Evolutionary conservation across 176 grass and related monocot species (phyloP).

Genomic region (Zizania latifolia): DNA sequence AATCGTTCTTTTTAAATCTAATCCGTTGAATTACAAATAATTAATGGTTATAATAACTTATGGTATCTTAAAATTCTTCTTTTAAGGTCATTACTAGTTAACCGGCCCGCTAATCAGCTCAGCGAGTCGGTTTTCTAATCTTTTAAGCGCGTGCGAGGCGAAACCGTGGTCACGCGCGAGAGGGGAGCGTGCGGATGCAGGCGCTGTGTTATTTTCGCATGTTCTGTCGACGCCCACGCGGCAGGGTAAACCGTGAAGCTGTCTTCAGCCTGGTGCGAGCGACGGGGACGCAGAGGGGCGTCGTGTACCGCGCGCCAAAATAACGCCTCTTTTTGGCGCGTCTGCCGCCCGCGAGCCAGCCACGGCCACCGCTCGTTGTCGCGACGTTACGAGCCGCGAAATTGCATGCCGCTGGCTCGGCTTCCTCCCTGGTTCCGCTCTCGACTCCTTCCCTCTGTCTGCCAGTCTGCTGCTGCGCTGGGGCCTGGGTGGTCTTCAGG

Average conservation of each 20-base stretch:
- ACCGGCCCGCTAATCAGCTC: neutral
- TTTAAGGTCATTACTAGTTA: neutral
- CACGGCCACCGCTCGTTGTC: neutral
- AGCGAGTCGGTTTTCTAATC: neutral
- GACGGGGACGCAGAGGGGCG: constrained; percentile 15
- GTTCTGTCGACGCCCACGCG: constrained; percentile 29
- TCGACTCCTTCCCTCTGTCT: too few species aligned
- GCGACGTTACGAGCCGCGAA: neutral
- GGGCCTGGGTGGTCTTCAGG: neutral
- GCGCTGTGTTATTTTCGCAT: constrained; percentile 14
- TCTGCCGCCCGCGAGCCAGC: neutral
- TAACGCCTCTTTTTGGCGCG: constrained; percentile 11
- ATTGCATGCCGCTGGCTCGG: neutral
- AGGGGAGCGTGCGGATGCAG: neutral
- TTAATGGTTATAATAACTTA: too few species aligned
- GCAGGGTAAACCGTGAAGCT: constrained; percentile 25
- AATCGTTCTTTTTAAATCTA: too few species aligned
- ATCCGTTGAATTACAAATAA: too few species aligned
- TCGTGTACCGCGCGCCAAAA: neutral
- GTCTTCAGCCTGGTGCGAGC: neutral
- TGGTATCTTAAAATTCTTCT: too few species aligned
- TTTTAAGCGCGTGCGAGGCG: neutral
- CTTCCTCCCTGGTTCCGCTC: too few species aligned
- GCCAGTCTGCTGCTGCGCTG: too few species aligned
- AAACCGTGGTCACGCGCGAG: too few species aligned